Evolutionary conservation across 2,329 filamentous ascomycete species (phyloP), one percentile per base, ranked within the genome.

Genomic region (Penicillium oxalicum): DNA sequence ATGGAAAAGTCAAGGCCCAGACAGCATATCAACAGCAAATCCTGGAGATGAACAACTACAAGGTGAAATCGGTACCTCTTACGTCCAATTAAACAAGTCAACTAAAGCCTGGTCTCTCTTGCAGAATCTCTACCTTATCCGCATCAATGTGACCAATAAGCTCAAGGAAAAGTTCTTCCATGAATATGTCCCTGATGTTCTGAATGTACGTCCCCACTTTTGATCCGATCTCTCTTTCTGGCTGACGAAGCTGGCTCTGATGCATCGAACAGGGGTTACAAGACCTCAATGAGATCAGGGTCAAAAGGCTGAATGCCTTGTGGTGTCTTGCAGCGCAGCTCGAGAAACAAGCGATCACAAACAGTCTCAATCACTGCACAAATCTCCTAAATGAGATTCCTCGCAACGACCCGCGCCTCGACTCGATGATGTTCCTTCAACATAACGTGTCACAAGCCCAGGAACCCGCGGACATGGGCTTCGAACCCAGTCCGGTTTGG

Each of bases 91-190:
- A 1, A 18, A 18, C 18, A 18, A 18, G 18, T 18, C 18, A 18
- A 18, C 18, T 18, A 18, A 18, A 18, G 18, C 18, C 18, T 18
- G 18, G 18, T 39, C 5, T 13, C 34, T 29, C 5, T n/a, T 13
- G 11, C 57, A 82, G 77, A 98, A 98, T 68, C 90, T 87, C n/a
- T 98, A 98, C 65, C 75, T 98, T 52, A 95, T 98, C 62, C 81
- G 83, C 52, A 95, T 98, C 73, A 95, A 95, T 65, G 88, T 97
- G 50, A 94, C 91, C 32, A 98, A 98, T 72, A 95, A 93, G 74
- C 85, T 95, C 64, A 98, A 97, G 74, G 90, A 96, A 66, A 88
- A 86, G 65, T 97, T 97, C 74, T 98, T 95, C 65, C 86, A 97
- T 66, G 90, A 96, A 69, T 97, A 97, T 68, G 79, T 98, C 18